Conservation (phyloP, 2,329 filamentous ascomycete genomes). For the Aspergillus jensenii region DNA sequence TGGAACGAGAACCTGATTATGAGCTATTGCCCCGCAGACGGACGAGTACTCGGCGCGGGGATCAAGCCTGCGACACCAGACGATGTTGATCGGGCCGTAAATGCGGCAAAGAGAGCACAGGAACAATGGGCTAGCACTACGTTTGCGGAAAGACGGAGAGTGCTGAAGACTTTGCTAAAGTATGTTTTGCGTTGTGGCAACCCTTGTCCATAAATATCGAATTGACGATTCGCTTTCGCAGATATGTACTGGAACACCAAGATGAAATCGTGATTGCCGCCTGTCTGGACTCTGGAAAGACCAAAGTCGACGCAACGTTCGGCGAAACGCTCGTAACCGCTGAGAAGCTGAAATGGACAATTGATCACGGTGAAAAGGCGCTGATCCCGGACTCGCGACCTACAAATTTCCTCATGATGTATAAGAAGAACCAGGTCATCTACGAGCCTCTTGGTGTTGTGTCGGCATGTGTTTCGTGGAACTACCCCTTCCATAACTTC, state of each 20-base stretch:
- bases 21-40: slow-evolving; percentile 75
- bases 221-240: slow-evolving; percentile 22
- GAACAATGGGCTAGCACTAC: slow-evolving; percentile 72
- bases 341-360: slow-evolving; percentile 94
- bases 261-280: slow-evolving; percentile 81
- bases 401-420: slow-evolving; percentile 90
- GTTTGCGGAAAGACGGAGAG: slow-evolving; percentile 73
- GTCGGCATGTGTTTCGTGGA: slow-evolving; percentile 92
- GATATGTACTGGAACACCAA: slow-evolving; percentile 82
- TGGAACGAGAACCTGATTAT: slow-evolving; percentile 42
- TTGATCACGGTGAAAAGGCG: slow-evolving; percentile 83
- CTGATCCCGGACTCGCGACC: slow-evolving; percentile 70
- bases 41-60: slow-evolving; percentile 68
- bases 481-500: slow-evolving; percentile 95
- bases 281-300: slow-evolving; percentile 93
- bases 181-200: background rate
- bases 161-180: slow-evolving; percentile 69
- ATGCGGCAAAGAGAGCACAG: slow-evolving; percentile 73
- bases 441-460: slow-evolving; percentile 95
- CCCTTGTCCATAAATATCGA: background rate
- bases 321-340: slow-evolving; percentile 92
- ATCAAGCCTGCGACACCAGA: slow-evolving; percentile 70
- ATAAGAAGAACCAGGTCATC: slow-evolving; percentile 85
- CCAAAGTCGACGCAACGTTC: slow-evolving; percentile 87
- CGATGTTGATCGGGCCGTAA: slow-evolving; percentile 76